Evolutionary conservation across 2,329 filamentous ascomycete species (phyloP), one percentile per base, ranked within the genome.

Genomic region (Pseudogymnoascus sp.): DNA sequence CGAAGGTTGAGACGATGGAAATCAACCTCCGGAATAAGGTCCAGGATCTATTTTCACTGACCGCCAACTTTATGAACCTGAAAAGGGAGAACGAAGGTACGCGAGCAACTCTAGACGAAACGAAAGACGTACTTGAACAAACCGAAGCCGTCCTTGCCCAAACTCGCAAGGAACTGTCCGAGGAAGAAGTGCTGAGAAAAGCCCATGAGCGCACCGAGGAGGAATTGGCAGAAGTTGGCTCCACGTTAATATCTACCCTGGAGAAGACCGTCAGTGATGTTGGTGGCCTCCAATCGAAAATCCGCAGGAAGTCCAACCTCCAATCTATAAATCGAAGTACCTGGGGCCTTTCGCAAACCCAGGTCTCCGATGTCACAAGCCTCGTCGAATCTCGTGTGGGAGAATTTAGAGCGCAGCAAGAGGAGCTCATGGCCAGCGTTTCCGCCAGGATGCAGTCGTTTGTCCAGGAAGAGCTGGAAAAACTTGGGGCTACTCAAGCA

Each of bases 1-100:
- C 93, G 68, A 93, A 91, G 74, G 92, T 99, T 55, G 91, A 96
- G 71, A 92, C 91, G 0, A 88, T 97, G 77, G 94, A 99, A 73
- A 84, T 84, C 38, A 96, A 94, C 70, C 79, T 99, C 61, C 86
- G 91, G 21, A 94, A 96, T 77, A 97, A 97, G 73, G 88, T 95
- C 1, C 92, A 97, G 70, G 92, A 99, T 73, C 80, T 99, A 0
- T 92, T 96, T 73, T 84, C 86, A 9, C 78, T 97, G 38, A 96
- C 90, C 0, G 91, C 88, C 42, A 92, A 86, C 66, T 96, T 97
- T 73, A 92, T 92, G 76, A 86, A 84, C 0, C 76, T 97, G 68
- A 96, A 94, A 75, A 92, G 92, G 71, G 92, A 97, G 65, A 90
- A 95, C 65, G 93, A 99, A 67, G 81, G 84, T 15, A 92, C 89